A percentile compares a stretch with the other conserved stretches of the same genome.
Evolutionary conservation across 2,329 filamentous ascomycete species (phyloP).

Genomic region (Fusarium anthophilum): DNA sequence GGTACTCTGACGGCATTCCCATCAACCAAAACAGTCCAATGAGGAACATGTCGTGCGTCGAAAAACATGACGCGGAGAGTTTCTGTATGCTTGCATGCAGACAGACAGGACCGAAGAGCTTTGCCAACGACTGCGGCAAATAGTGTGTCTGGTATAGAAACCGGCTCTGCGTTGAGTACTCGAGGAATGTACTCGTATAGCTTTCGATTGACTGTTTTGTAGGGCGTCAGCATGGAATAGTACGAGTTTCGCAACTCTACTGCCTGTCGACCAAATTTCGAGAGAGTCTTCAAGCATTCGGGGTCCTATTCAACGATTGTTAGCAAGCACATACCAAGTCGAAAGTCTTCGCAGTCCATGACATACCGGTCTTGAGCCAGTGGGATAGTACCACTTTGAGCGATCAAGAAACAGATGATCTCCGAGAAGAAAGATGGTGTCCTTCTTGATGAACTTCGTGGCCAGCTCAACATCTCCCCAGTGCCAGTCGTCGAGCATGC

Average conservation of each 20-base stretch:
- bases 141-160: neutral
- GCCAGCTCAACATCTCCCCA: constrained; percentile 20
- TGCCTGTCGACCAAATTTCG: constrained; percentile 7
- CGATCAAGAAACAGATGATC: constrained; percentile 3
- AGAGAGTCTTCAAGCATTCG: neutral
- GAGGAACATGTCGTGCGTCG: neutral
- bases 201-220: neutral
- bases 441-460: neutral
- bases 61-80: neutral
- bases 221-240: neutral
- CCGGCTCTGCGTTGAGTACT: neutral
- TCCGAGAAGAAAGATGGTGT: neutral
- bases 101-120: neutral
- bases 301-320: neutral
- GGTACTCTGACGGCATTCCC: neutral
- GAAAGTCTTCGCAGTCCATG: neutral
- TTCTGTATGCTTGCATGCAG: neutral
- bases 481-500: constrained; percentile 8
- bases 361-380: neutral
- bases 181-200: neutral
- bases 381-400: constrained; percentile 24
- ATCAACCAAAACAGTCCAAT: neutral
- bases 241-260: constrained; percentile 7
- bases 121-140: constrained; percentile 1
- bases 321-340: neutral